Base-by-base conservation (phyloP, 1,284 basidiomycete genomes). In the Cerioporus squamosus region DNA sequence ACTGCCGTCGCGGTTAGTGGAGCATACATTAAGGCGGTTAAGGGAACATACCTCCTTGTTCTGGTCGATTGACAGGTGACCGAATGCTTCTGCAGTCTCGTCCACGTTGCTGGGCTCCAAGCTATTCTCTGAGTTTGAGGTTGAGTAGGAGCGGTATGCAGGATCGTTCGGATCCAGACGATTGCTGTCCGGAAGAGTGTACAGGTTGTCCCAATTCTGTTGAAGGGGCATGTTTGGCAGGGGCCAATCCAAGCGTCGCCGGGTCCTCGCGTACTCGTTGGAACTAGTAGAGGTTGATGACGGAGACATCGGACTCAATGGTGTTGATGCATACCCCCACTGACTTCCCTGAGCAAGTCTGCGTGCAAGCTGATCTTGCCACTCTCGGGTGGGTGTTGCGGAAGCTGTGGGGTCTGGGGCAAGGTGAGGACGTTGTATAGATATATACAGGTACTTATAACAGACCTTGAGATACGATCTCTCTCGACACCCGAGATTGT, bases 61-160 rank as follows among this genome's bases (percentile, higher is more conserved):
- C 69, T 94, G 92, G 63, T 94, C 90, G 43, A 94, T 75, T 2
- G 90, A 91, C n/a, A 95, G 72, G 66, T 90, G 87, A 3, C 93
- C 91, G 43, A 87, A 76, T n/a, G 82, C 78, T 60, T 89, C 85
- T 2, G 84, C 79, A 1, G 87, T 75, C 53, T 84, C 81, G 51
- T 78, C 68, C 18, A 71, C 74, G 5, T 79, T 73, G 75, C 74
- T 33, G 60, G 64, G 33, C 80, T 78, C 50, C 22, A 24, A 3
- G 3, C 39, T 38, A 7, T 9, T 3, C 38, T 38, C 47, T 49
- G 23, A 38, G 39, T 40, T 15, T 22, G 2, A 22, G 1, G 12
- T 22, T 36, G 1, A 31, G 48, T 14, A 39, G 15, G 22, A 38
- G 33, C n/a, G 20, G n/a, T 22, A 18, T 22, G 14, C 10, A 22